Conservation (phyloP, 768 basidiomycete species). For the Lentinula lateritia region DNA sequence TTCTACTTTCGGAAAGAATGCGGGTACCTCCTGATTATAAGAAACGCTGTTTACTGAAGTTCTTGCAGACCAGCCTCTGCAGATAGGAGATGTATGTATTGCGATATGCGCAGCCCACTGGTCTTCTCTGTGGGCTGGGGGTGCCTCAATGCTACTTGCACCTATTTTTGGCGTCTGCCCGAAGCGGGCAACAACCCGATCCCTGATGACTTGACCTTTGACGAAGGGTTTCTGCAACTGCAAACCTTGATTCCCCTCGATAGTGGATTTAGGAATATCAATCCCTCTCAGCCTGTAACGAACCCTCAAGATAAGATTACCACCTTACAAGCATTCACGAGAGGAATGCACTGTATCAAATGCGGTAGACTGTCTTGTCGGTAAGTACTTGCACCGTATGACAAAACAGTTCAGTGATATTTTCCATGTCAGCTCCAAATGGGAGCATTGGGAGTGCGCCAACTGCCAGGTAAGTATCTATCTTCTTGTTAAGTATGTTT, state of each 20-base stretch:
- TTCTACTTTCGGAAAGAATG: conserved; percentile 1
- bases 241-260: conserved; percentile 25
- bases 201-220: conserved; percentile 37
- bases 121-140: conserved; percentile 56
- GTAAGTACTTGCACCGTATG: conserved; percentile 28
- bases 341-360: conserved; percentile 61
- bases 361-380: conserved; percentile 76
- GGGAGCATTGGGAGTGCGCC: conserved; percentile 70
- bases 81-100: conserved; percentile 34
- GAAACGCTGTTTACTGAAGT: background rate
- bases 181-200: conserved; percentile 18
- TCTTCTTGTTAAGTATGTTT: background rate
- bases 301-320: conserved; percentile 28
- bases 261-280: conserved; percentile 30
- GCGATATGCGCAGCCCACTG: conserved; percentile 37
- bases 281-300: conserved; percentile 26
- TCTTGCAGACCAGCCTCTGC: conserved; percentile 9
- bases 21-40: background rate
- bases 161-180: conserved; percentile 45
- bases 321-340: conserved; percentile 51
- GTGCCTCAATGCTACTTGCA: conserved; percentile 58
- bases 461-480: conserved; percentile 44
- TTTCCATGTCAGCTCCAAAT: conserved; percentile 50
- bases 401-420: conserved; percentile 2
- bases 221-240: conserved; percentile 39